phyloP scores from a whole-genome alignment of 176 grass and related monocot genomes.

The Cocos nucifera region DNA sequence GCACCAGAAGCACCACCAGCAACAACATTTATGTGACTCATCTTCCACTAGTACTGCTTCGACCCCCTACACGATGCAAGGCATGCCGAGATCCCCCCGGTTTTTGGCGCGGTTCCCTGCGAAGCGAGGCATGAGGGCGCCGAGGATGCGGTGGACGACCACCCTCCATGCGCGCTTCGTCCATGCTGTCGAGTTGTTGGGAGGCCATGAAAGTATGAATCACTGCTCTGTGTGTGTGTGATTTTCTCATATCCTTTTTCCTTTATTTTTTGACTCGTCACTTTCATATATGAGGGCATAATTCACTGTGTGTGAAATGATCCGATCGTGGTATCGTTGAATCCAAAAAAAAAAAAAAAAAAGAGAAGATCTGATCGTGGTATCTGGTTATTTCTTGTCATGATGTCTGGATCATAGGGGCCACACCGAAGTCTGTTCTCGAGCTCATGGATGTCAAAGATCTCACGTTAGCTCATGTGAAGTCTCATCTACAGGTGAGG shows the following conservation, averaged over 20 bases:
- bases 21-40: not conserved
- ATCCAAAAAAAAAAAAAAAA: too few species aligned
- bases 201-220: constrained; percentile 87
- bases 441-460: constrained; percentile 98
- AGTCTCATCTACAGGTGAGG: constrained; percentile 89
- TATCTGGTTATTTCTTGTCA: constrained; percentile 6
- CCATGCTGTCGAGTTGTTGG: constrained; percentile 85
- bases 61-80: constrained; percentile 1
- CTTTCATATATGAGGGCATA: too few species aligned
- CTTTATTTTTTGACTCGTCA: not conserved
- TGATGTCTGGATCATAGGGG: constrained; percentile 30
- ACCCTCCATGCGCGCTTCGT: constrained; percentile 87
- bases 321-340: too few species aligned
- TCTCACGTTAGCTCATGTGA: constrained; percentile 96
- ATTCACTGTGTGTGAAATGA: too few species aligned
- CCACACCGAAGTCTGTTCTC: constrained; percentile 95
- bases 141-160: constrained; percentile 94
- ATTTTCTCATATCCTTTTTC: not conserved
- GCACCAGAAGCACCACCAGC: constrained; percentile 23
- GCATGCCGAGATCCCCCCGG: constrained; percentile 36
- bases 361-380: too few species aligned
- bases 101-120: constrained; percentile 37
- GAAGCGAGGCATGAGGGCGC: constrained; percentile 45
- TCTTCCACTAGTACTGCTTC: constrained; percentile 7
- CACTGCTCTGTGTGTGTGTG: not conserved